Evolutionary conservation across 1,139 yeast genomes (phyloP).

Genomic region (Ogataea hybrid): DNA sequence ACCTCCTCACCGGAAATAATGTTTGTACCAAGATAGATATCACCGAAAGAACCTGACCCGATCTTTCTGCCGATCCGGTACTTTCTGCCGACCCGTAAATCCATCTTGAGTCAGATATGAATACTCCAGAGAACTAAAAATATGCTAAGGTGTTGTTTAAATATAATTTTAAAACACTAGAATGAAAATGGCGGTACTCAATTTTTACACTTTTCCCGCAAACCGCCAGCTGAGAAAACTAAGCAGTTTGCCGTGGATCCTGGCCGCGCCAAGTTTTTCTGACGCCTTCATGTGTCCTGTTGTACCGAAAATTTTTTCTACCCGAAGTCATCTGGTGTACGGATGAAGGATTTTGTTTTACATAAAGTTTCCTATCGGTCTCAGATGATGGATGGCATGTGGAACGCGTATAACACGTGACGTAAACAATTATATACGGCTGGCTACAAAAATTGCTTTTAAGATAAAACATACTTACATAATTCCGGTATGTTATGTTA

Average conservation of each 20-base stretch:
- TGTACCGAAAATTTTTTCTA: not conserved
- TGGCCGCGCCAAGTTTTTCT: not conserved
- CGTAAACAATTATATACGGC: not conserved
- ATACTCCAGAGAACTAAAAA: conserved; percentile 5
- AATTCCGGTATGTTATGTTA: not conserved
- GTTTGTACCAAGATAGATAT: conserved; percentile 84
- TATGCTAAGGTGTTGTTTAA: conserved; percentile 1
- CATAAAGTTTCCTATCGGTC: not conserved
- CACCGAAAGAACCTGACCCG: conserved; percentile 98
- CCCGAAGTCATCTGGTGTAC: not conserved
- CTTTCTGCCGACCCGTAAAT: conserved; percentile 92
- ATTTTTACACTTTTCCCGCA: conserved; percentile 10
- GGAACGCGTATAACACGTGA: not conserved
- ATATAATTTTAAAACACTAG: conserved; percentile 9
- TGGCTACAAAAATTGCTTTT: not conserved
- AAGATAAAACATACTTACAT: not conserved
- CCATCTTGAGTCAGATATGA: conserved; percentile 35
- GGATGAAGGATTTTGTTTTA: not conserved
- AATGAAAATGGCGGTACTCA: conserved; percentile 14
- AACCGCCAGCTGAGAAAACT: conserved; percentile 6
- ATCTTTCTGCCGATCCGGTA: conserved; percentile 94
- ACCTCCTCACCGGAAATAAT: conserved; percentile 96
- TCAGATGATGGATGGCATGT: too few relatives aligned
- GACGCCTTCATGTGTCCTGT: not conserved
- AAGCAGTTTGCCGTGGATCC: not conserved